Evolutionary conservation across 2,329 filamentous ascomycete genomes (phyloP).

Genomic region (Pseudogymnoascus sp.): DNA sequence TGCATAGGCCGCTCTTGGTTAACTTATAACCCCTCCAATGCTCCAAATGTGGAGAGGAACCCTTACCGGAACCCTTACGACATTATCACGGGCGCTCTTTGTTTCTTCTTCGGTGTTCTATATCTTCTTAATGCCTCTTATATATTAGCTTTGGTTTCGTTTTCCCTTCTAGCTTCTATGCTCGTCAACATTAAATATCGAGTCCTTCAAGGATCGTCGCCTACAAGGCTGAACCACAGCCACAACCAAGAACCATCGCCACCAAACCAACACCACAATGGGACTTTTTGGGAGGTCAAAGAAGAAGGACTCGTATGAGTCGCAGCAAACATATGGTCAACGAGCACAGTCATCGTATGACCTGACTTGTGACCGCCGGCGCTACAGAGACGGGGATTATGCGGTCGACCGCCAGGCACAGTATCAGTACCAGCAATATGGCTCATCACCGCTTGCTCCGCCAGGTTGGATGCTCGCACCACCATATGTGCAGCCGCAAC

Average conservation of each 20-base stretch:
- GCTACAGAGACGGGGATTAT: constrained; percentile 1
- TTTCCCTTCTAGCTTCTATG: background rate
- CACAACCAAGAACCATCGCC: constrained; percentile 9
- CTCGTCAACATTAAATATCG: background rate
- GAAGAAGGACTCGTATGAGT: constrained; percentile 4
- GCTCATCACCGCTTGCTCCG: background rate
- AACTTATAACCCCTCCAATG: background rate
- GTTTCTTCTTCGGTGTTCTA: background rate
- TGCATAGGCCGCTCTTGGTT: constrained; percentile 1
- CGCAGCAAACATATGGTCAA: background rate
- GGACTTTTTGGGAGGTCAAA: constrained; percentile 2
- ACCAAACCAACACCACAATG: constrained; percentile 11
- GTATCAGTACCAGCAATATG: constrained; percentile 4
- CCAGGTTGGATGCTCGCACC: constrained; percentile 4
- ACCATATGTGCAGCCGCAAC: constrained; percentile 14
- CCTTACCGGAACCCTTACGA: constrained; percentile 4
- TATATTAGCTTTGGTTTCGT: constrained; percentile 2
- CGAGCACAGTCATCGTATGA: constrained; percentile 2
- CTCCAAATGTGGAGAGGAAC: background rate
- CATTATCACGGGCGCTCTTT: constrained; percentile 5
- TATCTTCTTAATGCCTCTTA: background rate
- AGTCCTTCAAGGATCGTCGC: constrained; percentile 3
- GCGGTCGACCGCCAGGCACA: background rate
- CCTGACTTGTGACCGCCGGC: background rate
- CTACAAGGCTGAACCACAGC: constrained; percentile 10